Conservation (phyloP, 2,329 filamentous ascomycete genomes). For the Dothideomycetes sp. region DNA sequence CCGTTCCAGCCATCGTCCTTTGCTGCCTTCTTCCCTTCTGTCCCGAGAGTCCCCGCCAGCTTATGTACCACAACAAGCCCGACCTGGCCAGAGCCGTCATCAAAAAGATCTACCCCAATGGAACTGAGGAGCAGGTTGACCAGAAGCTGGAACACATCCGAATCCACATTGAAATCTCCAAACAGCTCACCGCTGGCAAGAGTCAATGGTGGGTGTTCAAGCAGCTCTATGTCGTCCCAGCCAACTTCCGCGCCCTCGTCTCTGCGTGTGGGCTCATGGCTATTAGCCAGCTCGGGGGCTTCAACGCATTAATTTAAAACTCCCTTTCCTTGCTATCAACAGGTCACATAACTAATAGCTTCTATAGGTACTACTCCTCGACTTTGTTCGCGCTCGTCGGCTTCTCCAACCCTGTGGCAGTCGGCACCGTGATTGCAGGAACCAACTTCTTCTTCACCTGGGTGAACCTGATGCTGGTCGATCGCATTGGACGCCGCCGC, state of each 20-base stretch:
- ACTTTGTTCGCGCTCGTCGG: constrained; percentile 37
- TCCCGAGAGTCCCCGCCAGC: constrained; percentile 38
- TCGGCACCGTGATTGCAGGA: constrained; percentile 33
- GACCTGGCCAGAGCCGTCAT: constrained; percentile 31
- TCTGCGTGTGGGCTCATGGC: constrained; percentile 42
- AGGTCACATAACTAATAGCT: too few relatives aligned
- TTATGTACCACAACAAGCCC: constrained; percentile 31
- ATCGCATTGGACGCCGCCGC: constrained; percentile 33
- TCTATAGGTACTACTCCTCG: constrained; percentile 31
- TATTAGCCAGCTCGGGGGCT: constrained; percentile 32
- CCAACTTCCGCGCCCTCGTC: constrained; percentile 35
- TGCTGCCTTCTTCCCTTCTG: constrained; percentile 33
- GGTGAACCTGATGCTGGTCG: constrained; percentile 37
- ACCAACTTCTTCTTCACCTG: constrained; percentile 41
- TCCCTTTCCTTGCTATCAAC: too few relatives aligned
- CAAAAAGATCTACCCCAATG: constrained; percentile 30
- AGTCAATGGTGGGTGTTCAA: constrained; percentile 32
- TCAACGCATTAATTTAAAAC: constrained; percentile 36
- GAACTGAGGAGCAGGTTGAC: constrained; percentile 30
- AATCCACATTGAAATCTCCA: constrained; percentile 27
- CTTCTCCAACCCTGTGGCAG: constrained; percentile 37
- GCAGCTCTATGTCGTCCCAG: constrained; percentile 33
- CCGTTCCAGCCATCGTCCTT: constrained; percentile 35
- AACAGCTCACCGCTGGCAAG: constrained; percentile 29
- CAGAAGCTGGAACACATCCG: constrained; percentile 35